Base-by-base conservation (phyloP, 371 early-diverging fungal species). In the Phascolomyces articulosus region DNA sequence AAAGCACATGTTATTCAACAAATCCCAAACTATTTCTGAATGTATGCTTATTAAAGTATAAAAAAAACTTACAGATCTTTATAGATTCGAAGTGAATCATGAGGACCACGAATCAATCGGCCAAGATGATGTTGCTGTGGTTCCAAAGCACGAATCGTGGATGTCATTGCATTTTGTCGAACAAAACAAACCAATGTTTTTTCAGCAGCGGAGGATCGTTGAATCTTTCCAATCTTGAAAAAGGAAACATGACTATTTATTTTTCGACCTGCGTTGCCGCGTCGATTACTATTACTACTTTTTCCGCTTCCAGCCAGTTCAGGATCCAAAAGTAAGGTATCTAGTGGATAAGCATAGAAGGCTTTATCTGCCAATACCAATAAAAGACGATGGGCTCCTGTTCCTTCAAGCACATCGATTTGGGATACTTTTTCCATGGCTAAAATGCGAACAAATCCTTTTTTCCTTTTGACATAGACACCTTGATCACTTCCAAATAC, bases 191-290 rank as follows among this genome's bases (percentile, higher is more conserved):
- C 86, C 7, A 94, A 72, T 1, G 64, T 67, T 40, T 64, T 60
- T 27, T 64, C 62, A 23, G 59, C 55, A 47, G 47, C 55, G 28
- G 48, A 49, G 11, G 63, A 64, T n/a, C 60, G 49, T 60, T 82
- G 79, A 63, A 88, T 91, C 18, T 85, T 75, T 3, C 96, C 96
- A 18, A 87, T 84, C 71, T 93, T 93, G 84, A 96, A 93, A 70
- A 96, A 96, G 54, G 89, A 87, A 28, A 93, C 88, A 61, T 89
- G 87, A 8, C 88, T 79, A 26, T 83, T 85, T 29, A 96, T 83
- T 61, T 89, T 91, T 41, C 85, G 82, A 40, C 60, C 60, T 10
- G 29, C 48, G 23, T 51, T 51, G 15, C 82, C 81, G 27, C 83
- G 71, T 41, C 78, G 83, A 28, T 85, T 49, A 8, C 68, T 59